These are phyloP conservation scores for Pseudevernia furfuracea DNA, from an alignment of 495 filamentous ascomycete species.

Conservation along the genomic window DNA sequence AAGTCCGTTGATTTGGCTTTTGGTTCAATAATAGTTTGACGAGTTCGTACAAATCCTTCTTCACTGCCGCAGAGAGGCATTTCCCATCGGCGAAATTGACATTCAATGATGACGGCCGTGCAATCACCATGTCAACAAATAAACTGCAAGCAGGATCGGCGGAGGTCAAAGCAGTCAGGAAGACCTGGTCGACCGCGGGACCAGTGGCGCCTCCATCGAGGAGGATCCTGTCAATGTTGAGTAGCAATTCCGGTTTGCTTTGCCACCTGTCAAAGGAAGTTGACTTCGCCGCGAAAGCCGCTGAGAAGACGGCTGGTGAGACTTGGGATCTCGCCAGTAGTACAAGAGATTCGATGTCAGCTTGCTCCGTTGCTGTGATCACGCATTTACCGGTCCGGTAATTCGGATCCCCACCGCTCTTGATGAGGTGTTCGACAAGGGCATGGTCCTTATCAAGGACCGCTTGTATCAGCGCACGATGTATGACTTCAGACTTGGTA, in stretches of 20 bases:
- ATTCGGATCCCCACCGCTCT: slow-evolving; percentile 15
- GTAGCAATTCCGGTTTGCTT: slow-evolving; percentile 1
- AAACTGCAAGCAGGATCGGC: slow-evolving; percentile 4
- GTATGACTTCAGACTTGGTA: not conserved
- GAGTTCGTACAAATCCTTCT: not conserved
- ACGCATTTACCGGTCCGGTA: slow-evolving; percentile 7
- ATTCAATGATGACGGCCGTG: slow-evolving; percentile 9
- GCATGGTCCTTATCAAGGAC: slow-evolving; percentile 16
- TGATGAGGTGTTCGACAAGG: slow-evolving; percentile 10
- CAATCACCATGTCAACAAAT: slow-evolving; percentile 11
- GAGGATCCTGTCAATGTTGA: slow-evolving; percentile 12
- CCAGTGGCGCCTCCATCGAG: slow-evolving; percentile 14
- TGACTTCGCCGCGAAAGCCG: slow-evolving; percentile 12
- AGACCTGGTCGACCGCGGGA: slow-evolving; percentile 18
- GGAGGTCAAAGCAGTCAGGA: slow-evolving; percentile 6
- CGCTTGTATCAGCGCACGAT: slow-evolving; percentile 14
- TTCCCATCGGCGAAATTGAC: slow-evolving; percentile 18
- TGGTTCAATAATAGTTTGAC: slow-evolving; percentile 11
- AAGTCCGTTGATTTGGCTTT: slow-evolving; percentile 12
- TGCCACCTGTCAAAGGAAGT: not conserved
- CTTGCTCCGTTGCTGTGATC: slow-evolving; percentile 6
- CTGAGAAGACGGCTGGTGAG: slow-evolving; percentile 9
- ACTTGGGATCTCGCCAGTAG: slow-evolving; percentile 3
- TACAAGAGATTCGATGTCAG: slow-evolving; percentile 13
- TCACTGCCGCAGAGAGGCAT: slow-evolving; percentile 18